Evolutionary conservation across 1,284 basidiomycete genomes (phyloP), one percentile per base, ranked within the genome.

Genomic region (Gomphus bonarii): DNA sequence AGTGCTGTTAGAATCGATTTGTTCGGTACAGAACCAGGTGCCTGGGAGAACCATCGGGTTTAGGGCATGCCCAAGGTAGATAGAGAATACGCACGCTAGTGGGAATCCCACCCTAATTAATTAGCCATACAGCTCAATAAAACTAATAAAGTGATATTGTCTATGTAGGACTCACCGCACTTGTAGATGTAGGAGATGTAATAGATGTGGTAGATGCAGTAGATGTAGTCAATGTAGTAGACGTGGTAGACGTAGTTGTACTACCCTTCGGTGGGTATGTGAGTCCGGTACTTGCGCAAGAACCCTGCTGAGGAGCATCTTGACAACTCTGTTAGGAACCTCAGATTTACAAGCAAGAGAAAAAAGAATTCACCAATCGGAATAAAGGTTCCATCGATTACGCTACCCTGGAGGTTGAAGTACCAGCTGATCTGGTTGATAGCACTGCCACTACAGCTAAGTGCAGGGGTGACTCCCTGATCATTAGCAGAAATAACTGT

Each of bases 371-470:
- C 60, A 86, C 84, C 65, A 53, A 85, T 84, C 2, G 77, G 73
- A 36, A 80, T 69, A 62, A 87, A 86, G 1, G 64, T 64, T 4
- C 86, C 86, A 61, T 86, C 83, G 46, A 87, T 75, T 48, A 81
- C 63, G 22, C 85, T 85, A 28, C 67, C 66, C 63, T 76, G 71
- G 58, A 88, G 61, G 63, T 85, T 76, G 72, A 81, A 88, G 66
- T 85, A 88, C 74, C 79, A 88, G 58, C 74, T 77, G 54, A 84
- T 80, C 46, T 74, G 68, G 64, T 76, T 76, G 54, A 89, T 64
- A 35, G 61, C 69, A 22, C 70, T 67, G 2, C 73, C 70, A 2
- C 66, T 64, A 68, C 87, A 90, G 59, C 77, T 72, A 20, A 88
- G 68, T 20, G 76, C 71, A 5, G 85, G 85, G 3, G 73, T 81